Base-by-base conservation (phyloP, 352 stramenopile species). In the Pythium aphanidermatum region DNA sequence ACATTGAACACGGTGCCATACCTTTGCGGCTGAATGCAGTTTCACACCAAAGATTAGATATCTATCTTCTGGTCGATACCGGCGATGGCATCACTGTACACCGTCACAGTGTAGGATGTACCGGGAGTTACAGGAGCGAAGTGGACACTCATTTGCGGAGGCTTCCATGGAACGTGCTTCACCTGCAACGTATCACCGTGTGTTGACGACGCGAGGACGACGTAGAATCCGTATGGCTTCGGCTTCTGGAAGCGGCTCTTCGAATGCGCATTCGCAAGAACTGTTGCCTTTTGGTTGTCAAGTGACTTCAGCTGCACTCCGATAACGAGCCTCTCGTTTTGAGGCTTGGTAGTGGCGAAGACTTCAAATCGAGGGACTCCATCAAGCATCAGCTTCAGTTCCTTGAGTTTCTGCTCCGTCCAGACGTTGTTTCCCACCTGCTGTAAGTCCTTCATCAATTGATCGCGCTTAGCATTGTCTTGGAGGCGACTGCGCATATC, bases 141-240 rank as follows among this genome's bases (percentile, higher is more conserved):
- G 19, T 52, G 55, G 20, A 34, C 43, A 13, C 63, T 35, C n/a
- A 71, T 51, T 4, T 62, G 52, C 28, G 60, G 60, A 38, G 61
- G 58, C 28, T 70, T 70, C 65, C 63, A 83, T 5, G 58, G 46
- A 16, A 89, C 59, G 55, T 83, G 77, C 58, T 84, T 83, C n/a
- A 83, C 35, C 14, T 83, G 70, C 23, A 81, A 30, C 16, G 72
- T 60, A 24, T 23, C 17, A 19, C 57, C 23, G 29, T 51, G 34
- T 12, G n/a, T 16, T 17, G n/a, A n/a, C n/a, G n/a, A n/a, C n/a
- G n/a, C n/a, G n/a, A 90, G 54, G 9, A 86, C n/a, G 29, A 90
- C 60, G 46, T 86, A 90, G 33, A 85, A 84, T 0, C 70, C 77
- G 40, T 83, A 90, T 12, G 74, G 70, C 46, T 80, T 79, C 9